These are phyloP conservation scores for Phytopythium litorale DNA, from an alignment of 352 stramenopile species.

Conservation along the genomic window DNA sequence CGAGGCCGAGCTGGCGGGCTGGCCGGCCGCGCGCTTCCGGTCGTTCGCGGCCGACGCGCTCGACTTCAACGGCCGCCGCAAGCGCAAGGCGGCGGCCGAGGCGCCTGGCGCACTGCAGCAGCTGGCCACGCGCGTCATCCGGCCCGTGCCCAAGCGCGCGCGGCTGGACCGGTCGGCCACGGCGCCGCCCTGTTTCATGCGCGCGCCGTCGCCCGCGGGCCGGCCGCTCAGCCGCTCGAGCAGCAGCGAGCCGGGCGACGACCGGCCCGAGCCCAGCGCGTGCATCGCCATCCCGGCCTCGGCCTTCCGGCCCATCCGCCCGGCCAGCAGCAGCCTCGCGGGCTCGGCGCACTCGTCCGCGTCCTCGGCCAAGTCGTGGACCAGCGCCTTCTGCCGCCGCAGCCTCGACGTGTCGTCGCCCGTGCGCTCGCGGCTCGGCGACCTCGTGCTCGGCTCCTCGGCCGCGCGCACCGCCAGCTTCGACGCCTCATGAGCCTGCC, in stretches of 20 bases:
- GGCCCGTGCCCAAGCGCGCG: constrained; percentile 51
- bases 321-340: constrained; percentile 19
- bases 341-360: constrained; percentile 23
- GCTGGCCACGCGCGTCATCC: constrained; percentile 27
- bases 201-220: constrained; percentile 15
- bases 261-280: constrained; percentile 15
- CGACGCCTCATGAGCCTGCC: constrained; percentile 32
- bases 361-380: constrained; percentile 56
- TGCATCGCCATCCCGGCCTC: constrained; percentile 56
- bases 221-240: constrained; percentile 7
- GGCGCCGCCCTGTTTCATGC: constrained; percentile 25
- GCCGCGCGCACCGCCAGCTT: constrained; percentile 45
- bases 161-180: constrained; percentile 25
- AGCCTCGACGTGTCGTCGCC: constrained; percentile 69
- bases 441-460: constrained; percentile 62
- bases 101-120: constrained; percentile 18
- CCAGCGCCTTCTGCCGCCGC: constrained; percentile 58
- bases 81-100: constrained; percentile 51
- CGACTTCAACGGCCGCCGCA: constrained; percentile 39
- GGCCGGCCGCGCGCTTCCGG: not conserved
- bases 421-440: constrained; percentile 47
- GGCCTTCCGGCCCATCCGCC: constrained; percentile 25
- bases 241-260: constrained; percentile 7
- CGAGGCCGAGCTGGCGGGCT: not conserved
- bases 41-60: constrained; percentile 13